Evolutionary conservation across 2,329 filamentous ascomycete species (phyloP), one percentile per base, ranked within the genome.

Genomic region (Didymosphaeria variabile): DNA sequence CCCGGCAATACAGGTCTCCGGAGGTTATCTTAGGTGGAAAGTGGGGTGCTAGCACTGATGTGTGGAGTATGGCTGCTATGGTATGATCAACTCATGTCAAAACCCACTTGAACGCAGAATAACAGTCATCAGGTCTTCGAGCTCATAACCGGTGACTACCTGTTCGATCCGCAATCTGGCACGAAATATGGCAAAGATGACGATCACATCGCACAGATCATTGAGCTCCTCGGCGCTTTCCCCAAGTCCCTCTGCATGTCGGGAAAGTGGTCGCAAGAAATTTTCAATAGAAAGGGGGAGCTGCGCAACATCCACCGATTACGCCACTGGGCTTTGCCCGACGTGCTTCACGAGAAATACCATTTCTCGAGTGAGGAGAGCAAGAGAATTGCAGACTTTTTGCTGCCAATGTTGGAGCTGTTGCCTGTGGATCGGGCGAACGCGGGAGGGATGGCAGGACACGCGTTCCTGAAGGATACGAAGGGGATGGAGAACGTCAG

Each of bases 31-130:
- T 99, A 21, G 95, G 95, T 42, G 89, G 93, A 3, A 98, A 98
- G 83, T 99, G 95, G 95, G 95, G 95, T 68, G 95, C 95, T n/a
- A 98, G 94, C 77, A 98, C 95, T 1, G 95, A 99, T 80, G 92
- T 98, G 8, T 99, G 95, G 95, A 98, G 94, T 81, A 99, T 99
- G 95, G 94, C 95, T 61, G 92, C 92, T 69, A 99, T 99, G 95
- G 95, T 98, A 85, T 72, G 88, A 75, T 38, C 9, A 12, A 19
- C 7, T n/a, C 17, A 53, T 21, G 29, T 23, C 9, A 15, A 32
- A 3, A 36, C n/a, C 12, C 13, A 9, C 9, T 17, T 47, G 34
- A 29, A 50, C n/a, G 44, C 36, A 5, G 31, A 46, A 67, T 75
- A 63, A 69, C 58, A 21, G 29, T 26, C 47, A 13, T 9, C 74